Percentiles rank a stretch among this genome's conserved stretches.
Conservation (phyloP, 2,329 filamentous ascomycete species). For the Pyrenochaeta sp. region DNA sequence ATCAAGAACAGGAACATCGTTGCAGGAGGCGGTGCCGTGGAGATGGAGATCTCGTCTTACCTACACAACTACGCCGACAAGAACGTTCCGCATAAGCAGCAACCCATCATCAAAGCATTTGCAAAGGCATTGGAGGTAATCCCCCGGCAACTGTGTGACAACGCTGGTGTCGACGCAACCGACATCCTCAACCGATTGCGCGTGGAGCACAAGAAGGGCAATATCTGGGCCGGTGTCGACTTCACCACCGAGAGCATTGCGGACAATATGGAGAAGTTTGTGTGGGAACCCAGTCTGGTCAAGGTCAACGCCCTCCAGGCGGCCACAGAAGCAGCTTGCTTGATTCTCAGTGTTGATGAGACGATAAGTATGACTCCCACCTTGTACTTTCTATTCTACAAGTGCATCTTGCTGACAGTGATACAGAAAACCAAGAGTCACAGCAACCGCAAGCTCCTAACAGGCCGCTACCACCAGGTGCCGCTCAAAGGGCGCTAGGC, state of each 20-base stretch:
- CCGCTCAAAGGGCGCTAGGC: slow-evolving; percentile 86
- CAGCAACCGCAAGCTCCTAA: slow-evolving; percentile 81
- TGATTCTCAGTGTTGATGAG: slow-evolving; percentile 97
- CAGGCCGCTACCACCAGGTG: slow-evolving; percentile 68
- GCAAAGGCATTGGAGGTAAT: slow-evolving; percentile 97
- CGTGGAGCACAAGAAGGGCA: slow-evolving; percentile 94
- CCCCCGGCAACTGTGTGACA: slow-evolving; percentile 96
- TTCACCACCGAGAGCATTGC: slow-evolving; percentile 90
- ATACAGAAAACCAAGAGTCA: slow-evolving; percentile 86
- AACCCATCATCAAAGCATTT: slow-evolving; percentile 96
- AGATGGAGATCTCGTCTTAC: slow-evolving; percentile 97
- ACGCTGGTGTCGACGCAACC: slow-evolving; percentile 96
- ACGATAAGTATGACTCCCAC: slow-evolving; percentile 75
- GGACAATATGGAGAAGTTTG: slow-evolving; percentile 94
- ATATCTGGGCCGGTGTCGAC: slow-evolving; percentile 94
- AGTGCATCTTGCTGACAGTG: slow-evolving; percentile 24
- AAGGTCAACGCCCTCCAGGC: slow-evolving; percentile 98
- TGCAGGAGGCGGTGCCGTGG: slow-evolving; percentile 89
- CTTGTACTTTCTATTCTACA: background rate
- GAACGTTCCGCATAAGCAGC: slow-evolving; percentile 93
- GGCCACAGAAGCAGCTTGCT: slow-evolving; percentile 91
- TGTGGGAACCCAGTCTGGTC: slow-evolving; percentile 96
- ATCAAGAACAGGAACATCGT: slow-evolving; percentile 96
- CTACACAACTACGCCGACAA: slow-evolving; percentile 92
- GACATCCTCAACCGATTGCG: slow-evolving; percentile 96